These are phyloP conservation scores for Fusarium haematococcum DNA, from an alignment of 2,329 filamentous ascomycete species.

Conservation along the genomic window DNA sequence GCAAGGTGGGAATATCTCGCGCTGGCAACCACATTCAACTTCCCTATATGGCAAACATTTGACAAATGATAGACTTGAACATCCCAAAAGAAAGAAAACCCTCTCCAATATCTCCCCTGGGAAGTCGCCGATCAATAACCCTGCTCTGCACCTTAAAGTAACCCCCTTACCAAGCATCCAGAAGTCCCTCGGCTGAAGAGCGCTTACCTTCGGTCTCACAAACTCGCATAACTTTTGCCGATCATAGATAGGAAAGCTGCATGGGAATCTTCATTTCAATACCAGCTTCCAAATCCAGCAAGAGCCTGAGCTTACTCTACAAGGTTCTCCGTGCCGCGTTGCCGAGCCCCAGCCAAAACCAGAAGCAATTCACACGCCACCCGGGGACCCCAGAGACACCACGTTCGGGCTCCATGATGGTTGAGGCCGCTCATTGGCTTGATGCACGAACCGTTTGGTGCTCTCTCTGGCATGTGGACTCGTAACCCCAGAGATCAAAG, in stretches of 20 bases:
- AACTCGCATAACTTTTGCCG: not conserved
- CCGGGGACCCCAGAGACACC: not conserved
- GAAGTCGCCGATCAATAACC: not conserved
- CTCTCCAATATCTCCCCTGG: not conserved
- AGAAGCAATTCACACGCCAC: not conserved
- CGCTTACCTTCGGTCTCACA: not conserved
- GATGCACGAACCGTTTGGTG: not conserved
- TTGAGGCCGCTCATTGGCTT: conserved; percentile 14
- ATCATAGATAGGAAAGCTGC: not conserved
- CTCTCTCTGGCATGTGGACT: not conserved
- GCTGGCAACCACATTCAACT: not conserved
- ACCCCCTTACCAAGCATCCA: not conserved
- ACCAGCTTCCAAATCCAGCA: not conserved
- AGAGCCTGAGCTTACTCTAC: not conserved
- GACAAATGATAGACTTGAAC: not conserved
- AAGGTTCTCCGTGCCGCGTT: not conserved
- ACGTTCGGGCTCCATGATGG: not conserved
- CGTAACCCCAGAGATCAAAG: not conserved
- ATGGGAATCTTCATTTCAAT: not conserved
- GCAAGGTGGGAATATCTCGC: not conserved
- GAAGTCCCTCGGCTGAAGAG: not conserved
- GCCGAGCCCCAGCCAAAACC: not conserved
- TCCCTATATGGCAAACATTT: not conserved
- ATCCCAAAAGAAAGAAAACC: not conserved
- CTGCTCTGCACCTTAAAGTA: not conserved